Evolutionary conservation across 2,329 filamentous ascomycete genomes (phyloP).

Genomic region (Didymellaceae sp.): DNA sequence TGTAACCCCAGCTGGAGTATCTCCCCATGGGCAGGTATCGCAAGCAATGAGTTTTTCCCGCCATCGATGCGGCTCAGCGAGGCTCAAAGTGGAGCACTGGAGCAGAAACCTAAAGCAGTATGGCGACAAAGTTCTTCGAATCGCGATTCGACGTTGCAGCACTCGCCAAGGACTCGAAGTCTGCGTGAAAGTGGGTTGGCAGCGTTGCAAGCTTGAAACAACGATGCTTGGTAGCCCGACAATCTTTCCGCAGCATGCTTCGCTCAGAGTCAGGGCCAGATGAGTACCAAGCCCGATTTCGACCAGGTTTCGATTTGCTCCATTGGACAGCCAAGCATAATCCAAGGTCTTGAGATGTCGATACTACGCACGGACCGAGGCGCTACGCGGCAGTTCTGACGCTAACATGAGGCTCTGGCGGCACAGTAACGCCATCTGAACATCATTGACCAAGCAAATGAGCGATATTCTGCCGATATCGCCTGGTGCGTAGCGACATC

Average conservation of each 20-base stretch:
- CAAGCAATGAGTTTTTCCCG: background rate
- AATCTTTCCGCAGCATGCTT: constrained; percentile 21
- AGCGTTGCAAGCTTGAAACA: constrained; percentile 14
- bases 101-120: background rate
- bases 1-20: constrained; percentile 6
- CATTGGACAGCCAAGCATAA: constrained; percentile 20
- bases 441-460: constrained; percentile 8
- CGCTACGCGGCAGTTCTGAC: constrained; percentile 10
- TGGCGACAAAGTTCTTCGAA: background rate
- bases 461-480: constrained; percentile 7
- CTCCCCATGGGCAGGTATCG: constrained; percentile 8
- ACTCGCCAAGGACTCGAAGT: constrained; percentile 5
- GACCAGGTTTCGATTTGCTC: constrained; percentile 12
- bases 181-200: constrained; percentile 8
- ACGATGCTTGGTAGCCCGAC: constrained; percentile 23
- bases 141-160: background rate
- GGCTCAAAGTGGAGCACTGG: constrained; percentile 19
- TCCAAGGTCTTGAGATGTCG: constrained; percentile 14
- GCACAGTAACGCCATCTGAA: constrained; percentile 5
- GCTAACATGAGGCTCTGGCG: constrained; percentile 17
- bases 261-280: constrained; percentile 8
- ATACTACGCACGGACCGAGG: constrained; percentile 6
- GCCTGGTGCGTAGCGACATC: constrained; percentile 11
- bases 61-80: constrained; percentile 21
- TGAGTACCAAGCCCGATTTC: constrained; percentile 14